Base-by-base conservation (phyloP, 2,329 filamentous ascomycete species). In the Apiospora phragmitis region DNA sequence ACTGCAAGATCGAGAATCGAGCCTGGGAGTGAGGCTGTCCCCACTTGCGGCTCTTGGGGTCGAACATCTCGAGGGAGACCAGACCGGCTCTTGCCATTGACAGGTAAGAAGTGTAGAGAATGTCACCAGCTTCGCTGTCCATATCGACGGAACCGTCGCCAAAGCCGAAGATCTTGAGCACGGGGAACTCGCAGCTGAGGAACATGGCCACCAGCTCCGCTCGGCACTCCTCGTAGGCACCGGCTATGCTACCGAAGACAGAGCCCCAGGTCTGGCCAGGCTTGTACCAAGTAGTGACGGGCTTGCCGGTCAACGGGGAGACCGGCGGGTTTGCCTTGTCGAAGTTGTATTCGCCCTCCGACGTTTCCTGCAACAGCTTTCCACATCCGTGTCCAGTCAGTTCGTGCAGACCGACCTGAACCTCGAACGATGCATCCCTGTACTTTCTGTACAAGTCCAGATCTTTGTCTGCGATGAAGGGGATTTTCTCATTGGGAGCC, bases 201-300 rank as follows among this genome's bases (percentile, higher is more conserved):
- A 91, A 91, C 94, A 98, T 97, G 68, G 95, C 95, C 14, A 98
- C 95, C 76, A 94, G 93, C 80, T 98, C 95, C 5, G 95, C 95
- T 70, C 95, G 91, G 80, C 95, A 98, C 82, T 98, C 95, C 82
- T 98, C 95, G 78, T 97, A 98, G 21, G 92, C 93, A 4, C 92
- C 94, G 47, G 95, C 94, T 73, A 97, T 90, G 72, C 93, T 90
- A 35, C 95, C 94, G 78, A 98, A 98, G 0, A 97, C 94, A 6
- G 92, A 94, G 70, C 94, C 93, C 95, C 95, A 98, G 0, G 95
- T 98, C 82, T 98, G 94, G 3, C 94, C 94, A 2, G 94, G 94
- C 82, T 96, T 97, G 85, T 98, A 98, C 91, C 93, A 98, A 1
- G 92, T 94, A 2, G 88, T 89, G 66, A 98, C 86, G 1, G 93